A percentile compares a stretch with the other conserved stretches of the same genome.
Evolutionary conservation across 73 alveolate genomes (phyloP).

Genomic region (Paramecium sexaurelia): DNA sequence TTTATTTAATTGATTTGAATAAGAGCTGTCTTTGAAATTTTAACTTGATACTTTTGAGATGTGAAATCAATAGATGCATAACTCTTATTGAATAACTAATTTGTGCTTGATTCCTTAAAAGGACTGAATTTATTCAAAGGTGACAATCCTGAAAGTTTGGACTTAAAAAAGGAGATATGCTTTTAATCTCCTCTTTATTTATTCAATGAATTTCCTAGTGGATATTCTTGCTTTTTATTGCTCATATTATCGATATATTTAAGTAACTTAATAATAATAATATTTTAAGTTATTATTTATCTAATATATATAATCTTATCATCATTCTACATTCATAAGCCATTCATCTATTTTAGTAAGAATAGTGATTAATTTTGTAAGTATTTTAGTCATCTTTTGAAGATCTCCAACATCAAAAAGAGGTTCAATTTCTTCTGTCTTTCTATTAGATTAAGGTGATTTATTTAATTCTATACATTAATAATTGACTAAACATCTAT

Average conservation of each 20-base stretch:
- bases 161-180: background rate
- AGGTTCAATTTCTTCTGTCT: background rate
- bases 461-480: slow-evolving; percentile 28
- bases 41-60: background rate
- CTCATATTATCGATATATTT: background rate
- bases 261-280: background rate
- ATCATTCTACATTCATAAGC: background rate
- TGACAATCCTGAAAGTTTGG: background rate
- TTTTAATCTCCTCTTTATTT: background rate
- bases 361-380: background rate
- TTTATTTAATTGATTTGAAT: background rate
- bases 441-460: background rate
- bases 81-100: background rate
- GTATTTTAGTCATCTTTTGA: background rate
- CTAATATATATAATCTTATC: background rate
- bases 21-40: background rate
- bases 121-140: background rate
- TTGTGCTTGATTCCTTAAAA: background rate
- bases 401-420: background rate
- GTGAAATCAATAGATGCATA: background rate
- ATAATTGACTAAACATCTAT: slow-evolving; percentile 45
- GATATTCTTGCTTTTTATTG: background rate
- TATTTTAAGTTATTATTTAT: background rate
- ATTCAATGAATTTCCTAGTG: background rate
- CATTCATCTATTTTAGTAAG: background rate